Percentiles rank a stretch among this genome's conserved stretches.
Evolutionary conservation across 208 protist genomes (phyloP).

Genomic region (Spongospora subterranea): DNA sequence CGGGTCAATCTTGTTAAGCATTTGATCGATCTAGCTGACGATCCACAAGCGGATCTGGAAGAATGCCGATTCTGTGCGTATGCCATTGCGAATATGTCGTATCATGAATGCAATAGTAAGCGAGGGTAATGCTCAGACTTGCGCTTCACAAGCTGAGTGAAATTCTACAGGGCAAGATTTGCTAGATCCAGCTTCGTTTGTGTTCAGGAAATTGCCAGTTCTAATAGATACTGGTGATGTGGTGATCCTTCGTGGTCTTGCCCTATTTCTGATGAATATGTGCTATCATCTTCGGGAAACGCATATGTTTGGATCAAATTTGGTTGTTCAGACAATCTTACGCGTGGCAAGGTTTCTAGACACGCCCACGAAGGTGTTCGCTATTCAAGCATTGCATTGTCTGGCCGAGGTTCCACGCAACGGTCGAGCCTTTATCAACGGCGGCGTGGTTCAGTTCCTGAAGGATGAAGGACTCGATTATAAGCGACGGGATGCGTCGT

Average conservation of each 20-base stretch:
- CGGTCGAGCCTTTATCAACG: constrained; percentile 20
- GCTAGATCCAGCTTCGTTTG: constrained; percentile 24
- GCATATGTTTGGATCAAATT: constrained; percentile 56
- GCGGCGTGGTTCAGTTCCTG: constrained; percentile 43
- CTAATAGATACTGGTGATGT: neutral
- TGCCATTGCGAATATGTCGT: constrained; percentile 42
- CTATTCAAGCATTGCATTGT: constrained; percentile 38
- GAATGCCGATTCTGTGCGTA: constrained; percentile 41
- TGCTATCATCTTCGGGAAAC: constrained; percentile 37
- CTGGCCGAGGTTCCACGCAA: constrained; percentile 32
- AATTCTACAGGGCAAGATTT: constrained; percentile 6
- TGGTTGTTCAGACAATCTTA: constrained; percentile 51
- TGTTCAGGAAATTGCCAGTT: constrained; percentile 9
- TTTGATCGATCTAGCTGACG: constrained; percentile 33
- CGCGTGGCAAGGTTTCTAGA: constrained; percentile 36
- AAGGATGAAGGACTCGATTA: constrained; percentile 52
- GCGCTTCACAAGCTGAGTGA: neutral
- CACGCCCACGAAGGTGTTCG: constrained; percentile 52
- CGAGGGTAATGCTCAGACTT: neutral
- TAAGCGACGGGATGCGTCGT: constrained; percentile 16
- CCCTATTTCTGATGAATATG: constrained; percentile 55
- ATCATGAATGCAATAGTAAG: constrained; percentile 31
- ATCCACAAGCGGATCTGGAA: neutral
- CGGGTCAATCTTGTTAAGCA: constrained; percentile 49
- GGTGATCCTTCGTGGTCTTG: constrained; percentile 2